Evolutionary conservation across 352 stramenopile genomes (phyloP).

Genomic region (Phytopythium litorale): DNA sequence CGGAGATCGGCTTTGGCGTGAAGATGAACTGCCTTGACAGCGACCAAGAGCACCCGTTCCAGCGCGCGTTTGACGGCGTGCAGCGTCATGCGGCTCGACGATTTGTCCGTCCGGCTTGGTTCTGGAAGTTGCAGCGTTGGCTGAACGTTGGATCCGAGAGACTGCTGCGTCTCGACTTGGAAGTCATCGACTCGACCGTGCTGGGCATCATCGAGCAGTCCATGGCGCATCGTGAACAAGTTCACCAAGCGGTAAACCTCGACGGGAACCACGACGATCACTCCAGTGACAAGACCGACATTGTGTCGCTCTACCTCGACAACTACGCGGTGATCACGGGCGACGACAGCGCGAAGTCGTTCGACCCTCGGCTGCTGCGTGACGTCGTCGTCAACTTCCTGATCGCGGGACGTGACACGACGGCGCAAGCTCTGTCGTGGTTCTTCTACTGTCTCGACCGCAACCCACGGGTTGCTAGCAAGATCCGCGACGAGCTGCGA

Average conservation of each 20-base stretch:
- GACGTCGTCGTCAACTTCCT: conserved; percentile 83
- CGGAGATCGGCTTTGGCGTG: conserved; percentile 53
- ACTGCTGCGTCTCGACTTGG: conserved; percentile 25
- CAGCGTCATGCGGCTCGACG: conserved; percentile 24
- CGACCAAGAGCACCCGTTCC: conserved; percentile 43
- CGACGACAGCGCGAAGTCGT: no score
- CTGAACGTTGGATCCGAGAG: conserved; percentile 30
- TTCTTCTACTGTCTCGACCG: conserved; percentile 58
- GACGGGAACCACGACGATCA: background rate
- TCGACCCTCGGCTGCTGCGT: conserved; percentile 44
- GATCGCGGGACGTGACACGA: conserved; percentile 74
- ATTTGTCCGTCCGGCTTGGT: conserved; percentile 30
- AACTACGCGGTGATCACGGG: conserved; percentile 8
- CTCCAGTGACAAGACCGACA: conserved; percentile 10
- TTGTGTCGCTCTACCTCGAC: conserved; percentile 52
- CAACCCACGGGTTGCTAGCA: conserved; percentile 36
- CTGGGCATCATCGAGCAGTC: conserved; percentile 36
- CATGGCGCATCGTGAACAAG: conserved; percentile 10
- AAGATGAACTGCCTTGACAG: conserved; percentile 32
- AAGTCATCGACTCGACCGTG: conserved; percentile 45
- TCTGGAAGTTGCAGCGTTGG: conserved; percentile 39
- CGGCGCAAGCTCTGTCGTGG: conserved; percentile 70
- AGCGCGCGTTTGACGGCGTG: conserved; percentile 39
- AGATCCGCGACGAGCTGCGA: conserved; percentile 41
- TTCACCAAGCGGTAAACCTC: background rate